A percentile compares a stretch with the other conserved stretches of the same genome.
phyloP scores from a whole-genome alignment of 176 grass and related monocot genomes.

The Tuctoria greenei region DNA sequence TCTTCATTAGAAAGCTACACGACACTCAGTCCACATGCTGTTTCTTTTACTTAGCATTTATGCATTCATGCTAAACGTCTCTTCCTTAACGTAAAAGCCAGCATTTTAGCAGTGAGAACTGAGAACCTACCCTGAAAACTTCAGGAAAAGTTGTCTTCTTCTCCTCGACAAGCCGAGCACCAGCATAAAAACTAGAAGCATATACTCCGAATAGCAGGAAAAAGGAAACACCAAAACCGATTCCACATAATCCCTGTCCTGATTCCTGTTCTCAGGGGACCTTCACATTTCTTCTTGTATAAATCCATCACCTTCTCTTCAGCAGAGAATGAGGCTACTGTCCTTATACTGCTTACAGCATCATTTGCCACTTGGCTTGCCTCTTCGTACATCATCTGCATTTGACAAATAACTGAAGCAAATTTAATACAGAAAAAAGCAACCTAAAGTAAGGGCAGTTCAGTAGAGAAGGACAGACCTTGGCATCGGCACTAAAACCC shows the following conservation, averaged over 20 bases:
- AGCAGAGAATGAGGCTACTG: conserved; percentile 83
- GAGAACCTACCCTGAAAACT: conserved; percentile 75
- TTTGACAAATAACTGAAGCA: conserved; percentile 21
- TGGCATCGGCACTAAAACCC: conserved; percentile 89
- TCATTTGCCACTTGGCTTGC: conserved; percentile 94
- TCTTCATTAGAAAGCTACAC: conserved; percentile 5
- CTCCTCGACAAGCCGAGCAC: conserved; percentile 78
- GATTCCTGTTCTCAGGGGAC: conserved; percentile 69
- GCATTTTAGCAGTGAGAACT: neutral
- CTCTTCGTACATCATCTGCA: conserved; percentile 91
- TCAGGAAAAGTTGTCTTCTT: conserved; percentile 79
- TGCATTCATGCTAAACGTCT: neutral
- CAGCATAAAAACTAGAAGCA: conserved; percentile 91
- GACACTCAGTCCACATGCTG: conserved; percentile 3
- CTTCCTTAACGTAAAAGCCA: neutral
- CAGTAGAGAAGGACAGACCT: conserved; percentile 44
- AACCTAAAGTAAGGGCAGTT: neutral
- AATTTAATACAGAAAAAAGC: conserved; percentile 16
- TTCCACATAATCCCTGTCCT: conserved; percentile 77
- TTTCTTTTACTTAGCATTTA: conserved; percentile 16
- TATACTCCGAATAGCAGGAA: conserved; percentile 91
- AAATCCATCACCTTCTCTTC: conserved; percentile 89
- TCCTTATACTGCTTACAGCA: conserved; percentile 87
- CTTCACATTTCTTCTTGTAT: conserved; percentile 88
- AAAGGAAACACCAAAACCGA: conserved; percentile 90